Base-by-base conservation (phyloP, 1,284 basidiomycete species). In the Stygiomarasmius scandens region DNA sequence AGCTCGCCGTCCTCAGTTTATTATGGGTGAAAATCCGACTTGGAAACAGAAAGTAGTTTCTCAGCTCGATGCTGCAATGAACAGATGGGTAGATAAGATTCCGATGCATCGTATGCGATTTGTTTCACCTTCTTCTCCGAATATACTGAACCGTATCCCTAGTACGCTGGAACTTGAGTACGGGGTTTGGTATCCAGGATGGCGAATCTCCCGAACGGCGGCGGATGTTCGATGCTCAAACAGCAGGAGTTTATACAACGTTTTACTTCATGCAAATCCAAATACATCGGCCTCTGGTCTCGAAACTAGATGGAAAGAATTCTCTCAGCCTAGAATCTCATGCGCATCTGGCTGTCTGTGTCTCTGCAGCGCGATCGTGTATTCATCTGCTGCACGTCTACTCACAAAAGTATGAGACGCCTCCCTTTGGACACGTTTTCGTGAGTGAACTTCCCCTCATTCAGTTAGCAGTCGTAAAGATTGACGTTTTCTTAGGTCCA, bases 241-340 rank as follows among this genome's bases (percentile, higher is more conserved):
- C 85, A 1, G 81, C 82, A 0, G 66, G 73, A 10, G 76, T 91
- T 2, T 82, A 88, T 64, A 67, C 78, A 1, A 74, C 79, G 27
- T 90, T 83, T 69, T 87, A 89, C 67, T 78, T 83, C 50, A 67
- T 81, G 5, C 83, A 85, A 62, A 89, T 91, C 60, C 70, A 78
- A 32, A 76, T 84, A 49, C 83, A 84, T 64, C 76, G 83, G 5
- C 81, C 79, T 0, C 84, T 84, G 69, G 82, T 84, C 44, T 78
- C 79, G 1, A 74, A 44, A 27, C 36, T 47, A 5, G 49, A 32
- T 68, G 72, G 75, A 73, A 54, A 64, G 73, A 12, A 74, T 72
- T 16, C 76, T 75, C 56, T 67, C 74, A 53, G 48, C n/a, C 90
- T 0, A 0, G 48, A 66, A 22, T 58, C 63, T 16, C 63, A 63